Percentiles rank a stretch among this genome's conserved stretches.
phyloP scores from a whole-genome alignment of 2,329 filamentous ascomycete genomes.

The Diaporthe sp. region DNA sequence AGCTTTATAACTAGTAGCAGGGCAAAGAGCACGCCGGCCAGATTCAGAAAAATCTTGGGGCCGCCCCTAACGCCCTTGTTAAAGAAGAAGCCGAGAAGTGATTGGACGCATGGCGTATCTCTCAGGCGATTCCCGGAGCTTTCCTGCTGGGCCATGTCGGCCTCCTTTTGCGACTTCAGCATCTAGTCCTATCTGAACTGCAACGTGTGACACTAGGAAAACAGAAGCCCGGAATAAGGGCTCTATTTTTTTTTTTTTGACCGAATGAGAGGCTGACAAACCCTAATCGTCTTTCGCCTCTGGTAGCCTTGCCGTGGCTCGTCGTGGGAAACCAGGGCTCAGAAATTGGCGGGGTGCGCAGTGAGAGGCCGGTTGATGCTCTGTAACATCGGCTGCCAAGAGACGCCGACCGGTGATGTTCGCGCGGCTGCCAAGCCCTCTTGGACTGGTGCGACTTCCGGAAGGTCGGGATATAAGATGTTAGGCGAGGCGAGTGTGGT shows the following conservation, averaged over 20 bases:
- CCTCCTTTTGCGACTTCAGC: conserved; percentile 22
- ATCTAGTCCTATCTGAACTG: conserved; percentile 6
- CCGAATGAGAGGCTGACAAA: conserved; percentile 27
- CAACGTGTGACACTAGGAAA: conserved; percentile 5
- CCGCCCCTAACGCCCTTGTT: conserved; percentile 42
- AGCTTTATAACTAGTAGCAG: conserved; percentile 39
- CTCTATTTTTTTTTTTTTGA: conserved; percentile 10
- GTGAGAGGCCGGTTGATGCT: background rate
- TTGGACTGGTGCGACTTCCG: conserved; percentile 1
- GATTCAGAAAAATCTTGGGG: conserved; percentile 42
- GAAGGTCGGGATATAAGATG: background rate
- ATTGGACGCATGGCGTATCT: conserved; percentile 29
- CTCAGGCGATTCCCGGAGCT: conserved; percentile 4
- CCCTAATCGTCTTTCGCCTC: conserved; percentile 23
- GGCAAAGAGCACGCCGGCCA: conserved; percentile 38
- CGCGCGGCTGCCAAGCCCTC: conserved; percentile 21
- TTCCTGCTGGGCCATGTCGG: conserved; percentile 29
- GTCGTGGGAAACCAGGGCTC: background rate
- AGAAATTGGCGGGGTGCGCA: background rate
- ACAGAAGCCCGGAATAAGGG: background rate
- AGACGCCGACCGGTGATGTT: background rate
- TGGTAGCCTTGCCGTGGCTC: background rate
- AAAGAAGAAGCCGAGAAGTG: conserved; percentile 43
- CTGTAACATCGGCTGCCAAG: conserved; percentile 16
- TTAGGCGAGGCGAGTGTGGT: background rate